A percentile compares a stretch with the other conserved stretches of the same genome.
phyloP scores from a whole-genome alignment of 2,329 filamentous ascomycete genomes.

The Xylariaceae sp. region DNA sequence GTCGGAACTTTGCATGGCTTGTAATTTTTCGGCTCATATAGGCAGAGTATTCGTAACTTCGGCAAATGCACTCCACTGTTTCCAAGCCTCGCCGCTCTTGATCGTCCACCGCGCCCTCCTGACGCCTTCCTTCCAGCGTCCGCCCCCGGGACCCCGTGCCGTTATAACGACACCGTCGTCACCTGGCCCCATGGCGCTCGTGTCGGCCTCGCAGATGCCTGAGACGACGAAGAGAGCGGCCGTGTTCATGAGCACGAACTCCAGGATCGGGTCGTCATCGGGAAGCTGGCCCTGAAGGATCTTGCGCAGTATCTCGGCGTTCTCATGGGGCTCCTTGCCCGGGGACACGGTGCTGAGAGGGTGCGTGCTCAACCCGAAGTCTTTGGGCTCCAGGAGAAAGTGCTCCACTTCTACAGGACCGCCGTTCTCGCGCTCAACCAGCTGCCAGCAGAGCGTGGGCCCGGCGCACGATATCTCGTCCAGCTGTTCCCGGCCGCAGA shows the following conservation, averaged over 20 bases:
- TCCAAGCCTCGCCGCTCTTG: constrained; percentile 78
- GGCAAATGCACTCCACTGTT: constrained; percentile 77
- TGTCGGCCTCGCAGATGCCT: constrained; percentile 79
- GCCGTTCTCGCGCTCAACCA: constrained; percentile 43
- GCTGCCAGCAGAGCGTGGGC: constrained; percentile 80
- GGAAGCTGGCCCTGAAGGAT: constrained; percentile 70
- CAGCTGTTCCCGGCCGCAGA: constrained; percentile 90
- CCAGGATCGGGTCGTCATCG: constrained; percentile 74
- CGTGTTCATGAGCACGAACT: constrained; percentile 93
- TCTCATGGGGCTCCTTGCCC: constrained; percentile 79
- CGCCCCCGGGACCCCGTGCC: constrained; percentile 78
- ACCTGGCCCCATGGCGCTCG: constrained; percentile 70
- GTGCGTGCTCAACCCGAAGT: constrained; percentile 78
- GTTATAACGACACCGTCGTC: constrained; percentile 76
- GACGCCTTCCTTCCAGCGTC: constrained; percentile 93
- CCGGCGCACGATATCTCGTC: constrained; percentile 95
- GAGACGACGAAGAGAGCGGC: constrained; percentile 81
- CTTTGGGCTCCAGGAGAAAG: constrained; percentile 73
- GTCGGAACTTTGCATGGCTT: background rate
- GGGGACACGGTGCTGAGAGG: constrained; percentile 72
- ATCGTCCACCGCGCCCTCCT: constrained; percentile 83
- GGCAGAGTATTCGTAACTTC: constrained; percentile 63
- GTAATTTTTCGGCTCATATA: background rate
- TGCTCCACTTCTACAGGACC: constrained; percentile 57
- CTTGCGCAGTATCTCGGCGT: constrained; percentile 74